Evolutionary conservation across 2,329 filamentous ascomycete species (phyloP), one percentile per base, ranked within the genome.

Genomic region (Claviceps digitariae): DNA sequence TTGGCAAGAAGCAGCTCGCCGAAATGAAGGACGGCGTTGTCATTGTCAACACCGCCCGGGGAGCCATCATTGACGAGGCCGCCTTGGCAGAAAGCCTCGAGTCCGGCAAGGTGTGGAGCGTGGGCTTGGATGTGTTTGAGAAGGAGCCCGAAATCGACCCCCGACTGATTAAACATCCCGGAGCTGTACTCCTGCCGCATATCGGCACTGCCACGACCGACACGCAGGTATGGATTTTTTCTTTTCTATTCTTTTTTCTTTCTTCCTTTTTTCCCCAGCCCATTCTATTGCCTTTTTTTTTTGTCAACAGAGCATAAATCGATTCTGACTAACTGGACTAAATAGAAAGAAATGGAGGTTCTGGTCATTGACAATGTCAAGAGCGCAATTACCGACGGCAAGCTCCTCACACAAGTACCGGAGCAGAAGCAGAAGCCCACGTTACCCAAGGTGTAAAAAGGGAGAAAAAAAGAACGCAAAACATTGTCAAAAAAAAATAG

Each of bases 171-270:
- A 67, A 67, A 51, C 84, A 83, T 58, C 75, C 75, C 4, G 73
- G 78, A 57, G 81, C 82, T 0, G 69, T 84, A 53, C 67, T 86
- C 20, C 66, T 86, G 45, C 83, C 83, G 38, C 83, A 87, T 61
- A 76, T 87, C 69, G 83, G 83, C 0, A 87, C 82, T 0, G 80
- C 74, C 66, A 85, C 81, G 0, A 67, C 74, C 10, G 83, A 86
- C 48, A 64, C 62, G 2, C 50, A 63, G 57, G 56, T 56, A 23
- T 25, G 53, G n/a, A n/a, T n/a, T n/a, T n/a, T n/a, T n/a, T n/a
- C n/a, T n/a, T n/a, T n/a, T n/a, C n/a, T n/a, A n/a, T n/a, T n/a
- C n/a, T n/a, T n/a, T n/a, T n/a, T n/a, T n/a, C n/a, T n/a, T n/a
- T n/a, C n/a, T n/a, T n/a, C n/a, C n/a, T n/a, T n/a, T n/a, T n/a